Evolutionary conservation across 2,329 filamentous ascomycete species (phyloP).

Genomic region (Dendryphion nanum): DNA sequence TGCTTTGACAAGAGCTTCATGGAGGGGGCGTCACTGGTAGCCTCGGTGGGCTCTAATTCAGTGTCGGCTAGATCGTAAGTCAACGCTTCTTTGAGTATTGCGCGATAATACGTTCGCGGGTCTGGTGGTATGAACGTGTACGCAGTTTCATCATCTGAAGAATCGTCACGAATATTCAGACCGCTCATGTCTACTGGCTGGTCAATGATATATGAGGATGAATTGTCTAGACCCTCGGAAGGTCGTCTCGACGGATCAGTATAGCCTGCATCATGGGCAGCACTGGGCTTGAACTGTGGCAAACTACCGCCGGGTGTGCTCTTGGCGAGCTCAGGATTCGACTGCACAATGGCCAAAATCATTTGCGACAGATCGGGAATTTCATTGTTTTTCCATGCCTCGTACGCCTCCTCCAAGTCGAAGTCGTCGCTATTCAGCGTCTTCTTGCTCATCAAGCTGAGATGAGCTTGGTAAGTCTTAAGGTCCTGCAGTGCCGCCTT

Average conservation of each 20-base stretch:
- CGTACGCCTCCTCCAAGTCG: slow-evolving; percentile 82
- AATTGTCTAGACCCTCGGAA: slow-evolving; percentile 44
- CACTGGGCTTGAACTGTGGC: slow-evolving; percentile 53
- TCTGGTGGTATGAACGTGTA: slow-evolving; percentile 92
- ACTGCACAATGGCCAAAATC: slow-evolving; percentile 86
- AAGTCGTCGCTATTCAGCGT: slow-evolving; percentile 85
- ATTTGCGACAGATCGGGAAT: slow-evolving; percentile 83
- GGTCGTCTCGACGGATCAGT: slow-evolving; percentile 47
- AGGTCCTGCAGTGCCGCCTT: slow-evolving; percentile 86
- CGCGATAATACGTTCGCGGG: slow-evolving; percentile 77
- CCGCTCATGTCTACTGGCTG: slow-evolving; percentile 66
- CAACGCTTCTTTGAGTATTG: slow-evolving; percentile 75
- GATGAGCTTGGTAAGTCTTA: slow-evolving; percentile 86
- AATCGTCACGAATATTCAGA: slow-evolving; percentile 58
- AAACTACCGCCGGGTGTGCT: slow-evolving; percentile 62
- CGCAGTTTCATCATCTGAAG: slow-evolving; percentile 56
- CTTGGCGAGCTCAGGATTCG: slow-evolving; percentile 81
- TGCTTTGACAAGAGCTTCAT: slow-evolving; percentile 67
- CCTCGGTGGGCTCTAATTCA: slow-evolving; percentile 50
- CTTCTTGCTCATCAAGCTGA: slow-evolving; percentile 74
- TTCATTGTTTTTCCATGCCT: slow-evolving; percentile 89
- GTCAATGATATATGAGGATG: slow-evolving; percentile 60
- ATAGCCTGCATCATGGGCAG: slow-evolving; percentile 42
- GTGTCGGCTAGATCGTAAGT: slow-evolving; percentile 58
- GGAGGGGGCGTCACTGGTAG: slow-evolving; percentile 47